Evolutionary conservation across 192 early-diverging fungal genomes (phyloP).

Genomic region (Helicostylum pulchrum): DNA sequence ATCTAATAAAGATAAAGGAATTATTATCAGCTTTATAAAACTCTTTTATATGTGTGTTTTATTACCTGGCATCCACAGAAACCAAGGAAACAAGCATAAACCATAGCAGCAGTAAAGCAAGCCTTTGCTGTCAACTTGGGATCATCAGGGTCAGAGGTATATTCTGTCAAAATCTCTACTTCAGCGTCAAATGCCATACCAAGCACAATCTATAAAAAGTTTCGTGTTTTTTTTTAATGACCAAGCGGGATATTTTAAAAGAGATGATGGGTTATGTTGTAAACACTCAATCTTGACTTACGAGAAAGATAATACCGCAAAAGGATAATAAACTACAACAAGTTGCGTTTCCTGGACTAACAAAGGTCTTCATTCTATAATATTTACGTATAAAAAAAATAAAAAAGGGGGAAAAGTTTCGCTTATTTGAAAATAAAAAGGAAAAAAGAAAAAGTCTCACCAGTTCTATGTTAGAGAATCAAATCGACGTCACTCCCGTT

Average conservation of each 20-base stretch:
- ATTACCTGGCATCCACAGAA: slow-evolving; percentile 53
- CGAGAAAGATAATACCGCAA: slow-evolving; percentile 49
- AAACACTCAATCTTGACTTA: slow-evolving; percentile 20
- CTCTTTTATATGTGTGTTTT: not conserved
- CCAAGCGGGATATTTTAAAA: not conserved
- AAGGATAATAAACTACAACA: slow-evolving; percentile 48
- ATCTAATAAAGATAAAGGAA: slow-evolving; percentile 7
- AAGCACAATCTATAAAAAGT: slow-evolving; percentile 25
- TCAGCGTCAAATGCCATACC: slow-evolving; percentile 44
- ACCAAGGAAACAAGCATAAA: slow-evolving; percentile 49
- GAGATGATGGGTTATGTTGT: not conserved
- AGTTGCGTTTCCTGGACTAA: slow-evolving; percentile 42
- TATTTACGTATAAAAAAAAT: too few species aligned
- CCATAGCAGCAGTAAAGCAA: slow-evolving; percentile 46
- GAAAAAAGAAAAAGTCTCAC: too few species aligned
- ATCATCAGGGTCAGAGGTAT: slow-evolving; percentile 41
- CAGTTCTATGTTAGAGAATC: too few species aligned
- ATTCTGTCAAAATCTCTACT: slow-evolving; percentile 48
- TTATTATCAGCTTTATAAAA: not conserved
- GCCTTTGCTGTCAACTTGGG: slow-evolving; percentile 46
- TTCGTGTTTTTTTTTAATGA: not conserved
- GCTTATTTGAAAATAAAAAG: too few species aligned
- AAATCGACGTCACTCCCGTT: too few species aligned
- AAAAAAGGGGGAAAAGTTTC: too few species aligned
- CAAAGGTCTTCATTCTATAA: slow-evolving; percentile 48